phyloP scores from a whole-genome alignment of 768 basidiomycete species.

The Boletales sp. region DNA sequence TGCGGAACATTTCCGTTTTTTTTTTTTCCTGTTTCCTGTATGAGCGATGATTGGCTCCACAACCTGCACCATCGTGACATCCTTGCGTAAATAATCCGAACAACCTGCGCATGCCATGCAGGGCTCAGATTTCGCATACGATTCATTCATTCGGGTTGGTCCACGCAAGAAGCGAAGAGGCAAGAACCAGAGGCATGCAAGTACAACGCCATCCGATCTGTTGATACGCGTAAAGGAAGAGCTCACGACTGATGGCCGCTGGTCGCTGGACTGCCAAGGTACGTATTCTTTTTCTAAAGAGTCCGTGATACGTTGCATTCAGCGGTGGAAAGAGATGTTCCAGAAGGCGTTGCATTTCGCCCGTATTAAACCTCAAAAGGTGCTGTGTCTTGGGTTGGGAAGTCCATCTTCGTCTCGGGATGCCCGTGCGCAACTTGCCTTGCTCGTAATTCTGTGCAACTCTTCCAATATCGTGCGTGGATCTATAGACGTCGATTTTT shows the following conservation, averaged over 20 bases:
- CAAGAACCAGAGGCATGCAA: constrained; percentile 28
- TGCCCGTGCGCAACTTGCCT: constrained; percentile 65
- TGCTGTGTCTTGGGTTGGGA: constrained; percentile 73
- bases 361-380: constrained; percentile 24
- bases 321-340: constrained; percentile 31
- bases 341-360: constrained; percentile 29
- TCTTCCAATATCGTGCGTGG: constrained; percentile 58
- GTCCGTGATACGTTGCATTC: neutral
- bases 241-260: constrained; percentile 42
- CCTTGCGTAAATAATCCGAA: too few species aligned
- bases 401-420: constrained; percentile 62
- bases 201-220: constrained; percentile 32
- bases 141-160: constrained; percentile 50
- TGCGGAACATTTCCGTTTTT: too few species aligned
- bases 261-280: constrained; percentile 58
- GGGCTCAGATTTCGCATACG: constrained; percentile 33
- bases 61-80: neutral
- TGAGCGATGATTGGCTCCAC: neutral
- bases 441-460: constrained; percentile 55
- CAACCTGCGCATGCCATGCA: neutral
- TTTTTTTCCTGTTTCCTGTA: too few species aligned
- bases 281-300: constrained; percentile 30
- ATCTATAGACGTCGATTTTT: neutral
- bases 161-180: constrained; percentile 50
- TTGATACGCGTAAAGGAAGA: constrained; percentile 45